Evolutionary conservation across 192 early-diverging fungal genomes (phyloP).

Genomic region (Coemansia sp.): DNA sequence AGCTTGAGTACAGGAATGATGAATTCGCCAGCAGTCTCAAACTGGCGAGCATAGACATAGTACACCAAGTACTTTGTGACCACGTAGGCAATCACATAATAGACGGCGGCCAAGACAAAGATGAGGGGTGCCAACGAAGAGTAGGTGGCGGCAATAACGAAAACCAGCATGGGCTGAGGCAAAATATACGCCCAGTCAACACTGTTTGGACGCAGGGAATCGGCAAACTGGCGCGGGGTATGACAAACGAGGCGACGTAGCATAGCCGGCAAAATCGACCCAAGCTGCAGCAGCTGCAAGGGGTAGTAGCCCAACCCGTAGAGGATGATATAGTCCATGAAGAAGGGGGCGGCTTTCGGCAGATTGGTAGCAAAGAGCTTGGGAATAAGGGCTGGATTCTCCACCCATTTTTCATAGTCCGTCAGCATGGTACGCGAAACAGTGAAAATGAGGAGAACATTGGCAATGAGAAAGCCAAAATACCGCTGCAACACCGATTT

Average conservation of each 20-base stretch:
- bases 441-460: conserved; percentile 72
- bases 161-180: conserved; percentile 67
- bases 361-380: conserved; percentile 65
- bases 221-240: conserved; percentile 76
- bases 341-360: conserved; percentile 73
- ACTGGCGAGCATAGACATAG: conserved; percentile 73
- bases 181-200: conserved; percentile 68
- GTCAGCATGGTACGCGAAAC: conserved; percentile 65
- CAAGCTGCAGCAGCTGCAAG: conserved; percentile 65
- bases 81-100: conserved; percentile 63
- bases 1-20: conserved; percentile 48
- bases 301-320: conserved; percentile 68
- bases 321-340: conserved; percentile 73
- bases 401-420: conserved; percentile 64
- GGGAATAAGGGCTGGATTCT: conserved; percentile 64
- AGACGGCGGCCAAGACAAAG: conserved; percentile 66
- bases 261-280: conserved; percentile 57
- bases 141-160: conserved; percentile 73
- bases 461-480: conserved; percentile 74
- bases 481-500: conserved; percentile 57
- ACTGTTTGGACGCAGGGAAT: conserved; percentile 63
- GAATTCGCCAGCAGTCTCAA: conserved; percentile 64
- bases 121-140: conserved; percentile 71
- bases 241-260: conserved; percentile 62
- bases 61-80: conserved; percentile 74